Conservation (phyloP, 2,329 filamentous ascomycete genomes). For the Fusarium tjaetaba region DNA sequence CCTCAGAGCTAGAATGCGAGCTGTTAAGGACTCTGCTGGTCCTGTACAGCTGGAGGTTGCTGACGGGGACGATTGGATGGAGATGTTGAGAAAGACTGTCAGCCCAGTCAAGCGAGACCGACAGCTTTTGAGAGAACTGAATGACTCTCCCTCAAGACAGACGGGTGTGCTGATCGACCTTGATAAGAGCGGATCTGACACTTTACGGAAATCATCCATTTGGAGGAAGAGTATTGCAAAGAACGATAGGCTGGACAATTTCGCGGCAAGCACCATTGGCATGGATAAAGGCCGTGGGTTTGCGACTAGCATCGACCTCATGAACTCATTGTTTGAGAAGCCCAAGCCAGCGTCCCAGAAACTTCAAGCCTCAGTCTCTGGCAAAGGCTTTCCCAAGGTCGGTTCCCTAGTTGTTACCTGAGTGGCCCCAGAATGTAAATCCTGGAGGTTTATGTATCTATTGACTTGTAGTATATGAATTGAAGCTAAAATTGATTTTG, state of each 20-base stretch:
- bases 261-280: conserved; percentile 44
- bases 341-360: conserved; percentile 68
- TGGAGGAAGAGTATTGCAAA: conserved; percentile 49
- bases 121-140: conserved; percentile 69
- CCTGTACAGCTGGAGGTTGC: conserved; percentile 69
- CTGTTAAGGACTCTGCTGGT: conserved; percentile 67
- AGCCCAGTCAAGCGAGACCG: conserved; percentile 94
- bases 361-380: conserved; percentile 60
- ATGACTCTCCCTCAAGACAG: conserved; percentile 61
- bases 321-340: conserved; percentile 91
- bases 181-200: conserved; percentile 57
- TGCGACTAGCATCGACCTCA: conserved; percentile 90
- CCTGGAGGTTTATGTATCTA: conserved; percentile 49
- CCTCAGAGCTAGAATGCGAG: conserved; percentile 71
- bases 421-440: conserved; percentile 41
- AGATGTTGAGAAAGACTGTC: conserved; percentile 92
- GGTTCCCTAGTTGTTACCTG: conserved; percentile 65
- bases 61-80: conserved; percentile 87
- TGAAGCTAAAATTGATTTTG: conserved; percentile 58
- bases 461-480: conserved; percentile 44
- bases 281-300: conserved; percentile 71
- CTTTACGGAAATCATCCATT: conserved; percentile 54
- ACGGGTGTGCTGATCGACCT: conserved; percentile 41
- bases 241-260: conserved; percentile 43
- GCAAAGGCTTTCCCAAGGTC: conserved; percentile 86